Base-by-base conservation (phyloP, 1,284 basidiomycete genomes). In the Ceratobasidium sp. region DNA sequence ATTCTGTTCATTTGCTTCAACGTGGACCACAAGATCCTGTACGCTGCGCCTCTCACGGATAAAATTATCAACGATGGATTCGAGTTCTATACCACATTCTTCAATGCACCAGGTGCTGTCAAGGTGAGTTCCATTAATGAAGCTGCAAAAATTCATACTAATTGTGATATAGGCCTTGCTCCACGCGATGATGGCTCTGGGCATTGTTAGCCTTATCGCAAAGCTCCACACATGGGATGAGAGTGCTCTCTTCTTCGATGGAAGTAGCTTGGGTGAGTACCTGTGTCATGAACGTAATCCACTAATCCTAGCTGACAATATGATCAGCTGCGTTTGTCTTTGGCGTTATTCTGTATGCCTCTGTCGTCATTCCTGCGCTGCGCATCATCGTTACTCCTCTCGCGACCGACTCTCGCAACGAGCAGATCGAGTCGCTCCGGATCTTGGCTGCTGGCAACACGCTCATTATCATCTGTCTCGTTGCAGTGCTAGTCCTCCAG, bases 241-340 rank as follows among this genome's bases (percentile, higher is more conserved):
- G 79, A 93, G 91, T 78, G 95, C 95, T 16, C 88, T 95, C 84
- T 95, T 93, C 84, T 97, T 97, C 81, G 95, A 96, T 82, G 95
- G 95, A 48, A 89, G 90, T 34, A 89, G 89, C 77, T 83, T 96
- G 76, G 92, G 94, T 95, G 78, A 79, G 83, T 81, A 19, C 27
- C 16, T 27, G 24, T n/a, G 34, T 64, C 16, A 27, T 31, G 41
- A n/a, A 6, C 48, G n/a, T 29, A 16, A 27, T 19, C 19, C 9
- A 19, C 31, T 22, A 11, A 68, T 2, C 59, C 49, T n/a, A 27
- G 34, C 51, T 68, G 13, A 51, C 19, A 13, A 14, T 54, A n/a
- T 72, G 13, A 9, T 53, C 81, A 95, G 94, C 84, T 39, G 88
- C 88, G 65, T 93, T 91, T 81, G 82, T 94, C 46, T 93, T 93